These are phyloP conservation scores for Aspergillus asperescens DNA, from an alignment of 495 filamentous ascomycete species.

Conservation along the genomic window DNA sequence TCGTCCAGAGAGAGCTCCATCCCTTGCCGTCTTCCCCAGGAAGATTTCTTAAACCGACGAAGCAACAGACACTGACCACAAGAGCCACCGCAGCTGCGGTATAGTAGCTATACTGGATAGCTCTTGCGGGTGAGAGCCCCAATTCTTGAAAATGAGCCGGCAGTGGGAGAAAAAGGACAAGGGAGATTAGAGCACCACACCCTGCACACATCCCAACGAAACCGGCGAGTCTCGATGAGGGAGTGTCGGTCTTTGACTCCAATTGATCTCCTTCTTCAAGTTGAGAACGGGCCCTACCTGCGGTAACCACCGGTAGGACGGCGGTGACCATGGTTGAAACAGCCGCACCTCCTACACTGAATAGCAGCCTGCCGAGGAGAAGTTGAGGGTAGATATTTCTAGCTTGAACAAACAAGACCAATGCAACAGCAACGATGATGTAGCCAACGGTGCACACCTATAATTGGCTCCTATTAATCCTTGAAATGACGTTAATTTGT, in stretches of 20 bases:
- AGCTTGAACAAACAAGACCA: constrained; percentile 79
- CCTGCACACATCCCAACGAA: constrained; percentile 91
- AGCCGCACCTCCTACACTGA: constrained; percentile 85
- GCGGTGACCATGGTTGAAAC: constrained; percentile 98
- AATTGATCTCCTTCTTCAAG: constrained; percentile 5
- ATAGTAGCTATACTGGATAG: constrained; percentile 79
- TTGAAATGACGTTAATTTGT: neutral
- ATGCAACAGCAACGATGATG: constrained; percentile 64
- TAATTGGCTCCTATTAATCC: constrained; percentile 1
- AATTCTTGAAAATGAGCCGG: constrained; percentile 68
- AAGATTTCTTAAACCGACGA: constrained; percentile 73
- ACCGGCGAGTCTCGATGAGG: constrained; percentile 68
- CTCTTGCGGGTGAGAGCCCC: constrained; percentile 59
- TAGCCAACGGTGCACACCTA: constrained; percentile 77
- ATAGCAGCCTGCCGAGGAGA: constrained; percentile 76
- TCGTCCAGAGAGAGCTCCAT: constrained; percentile 44
- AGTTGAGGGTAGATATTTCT: constrained; percentile 86
- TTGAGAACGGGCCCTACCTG: constrained; percentile 40
- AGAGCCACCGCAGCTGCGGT: constrained; percentile 69
- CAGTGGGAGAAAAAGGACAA: constrained; percentile 77
- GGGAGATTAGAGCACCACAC: constrained; percentile 79
- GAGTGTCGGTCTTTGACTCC: constrained; percentile 18
- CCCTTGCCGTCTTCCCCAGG: constrained; percentile 74
- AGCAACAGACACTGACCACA: constrained; percentile 65
- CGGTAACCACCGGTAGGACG: constrained; percentile 80